Evolutionary conservation across 73 alveolate species (phyloP), one percentile per base, ranked within the genome.

Genomic region (Paramecium biaurelia): DNA sequence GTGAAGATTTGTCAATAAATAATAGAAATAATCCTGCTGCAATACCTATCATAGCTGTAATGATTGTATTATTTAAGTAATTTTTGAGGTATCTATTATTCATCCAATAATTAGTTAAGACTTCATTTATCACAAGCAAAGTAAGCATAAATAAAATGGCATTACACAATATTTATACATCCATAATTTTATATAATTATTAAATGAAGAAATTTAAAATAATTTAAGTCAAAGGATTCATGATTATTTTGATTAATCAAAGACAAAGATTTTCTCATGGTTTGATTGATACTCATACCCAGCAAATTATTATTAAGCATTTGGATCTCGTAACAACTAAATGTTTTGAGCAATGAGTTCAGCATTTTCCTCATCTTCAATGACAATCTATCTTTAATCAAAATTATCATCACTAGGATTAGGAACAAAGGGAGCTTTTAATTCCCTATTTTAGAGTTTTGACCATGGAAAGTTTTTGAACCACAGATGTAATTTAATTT

Each of bases 401-500:
- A 85, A 88, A 26, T 88, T 88, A 35, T 88, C 92, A 56, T 88
- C 94, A 59, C 86, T 38, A 5, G 41, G 42, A 70, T 88, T 88
- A 10, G 95, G 95, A 11, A 92, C 30, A 12, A 82, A 98, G 3
- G 99, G 99, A 11, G 99, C 93, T 10, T 70, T 74, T 15, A 97
- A 49, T 47, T 94, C 94, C 93, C 97, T 96, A 82, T 97, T 95
- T 85, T 93, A 93, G 41, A 98, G 94, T 59, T 94, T 95, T 9
- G 95, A 85, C 99, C 99, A 97, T 85, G 97, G 97, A 85, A 89
- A 97, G 89, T 96, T 92, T 68, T 92, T 92, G 34, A 97, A 93
- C 99, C 99, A 97, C 23, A 94, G 95, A 95, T 97, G 99, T 35
- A 92, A 70, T 56, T 94, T 97, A 30, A 97, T 93, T 84, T 97